phyloP scores from a whole-genome alignment of 371 early-diverging fungal species.

The Chytridium lagenaria region DNA sequence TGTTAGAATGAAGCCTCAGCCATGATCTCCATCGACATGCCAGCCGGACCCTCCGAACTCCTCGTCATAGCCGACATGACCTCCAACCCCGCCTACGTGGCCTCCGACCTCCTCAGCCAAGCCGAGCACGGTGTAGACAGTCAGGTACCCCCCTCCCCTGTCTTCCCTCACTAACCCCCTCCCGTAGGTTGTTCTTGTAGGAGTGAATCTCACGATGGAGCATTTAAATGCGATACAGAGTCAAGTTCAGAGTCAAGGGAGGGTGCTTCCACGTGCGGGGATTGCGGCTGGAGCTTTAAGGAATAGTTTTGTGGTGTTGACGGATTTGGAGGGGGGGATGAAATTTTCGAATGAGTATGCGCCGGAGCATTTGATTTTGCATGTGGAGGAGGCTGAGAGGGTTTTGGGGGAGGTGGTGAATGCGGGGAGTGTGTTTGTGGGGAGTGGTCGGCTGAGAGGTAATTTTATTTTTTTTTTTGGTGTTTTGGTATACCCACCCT shows the following conservation, averaged over 20 bases:
- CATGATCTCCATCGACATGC: conserved; percentile 97
- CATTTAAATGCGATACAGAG: conserved; percentile 76
- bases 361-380: conserved; percentile 96
- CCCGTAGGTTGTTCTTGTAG: conserved; percentile 82
- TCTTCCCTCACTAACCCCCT: not conserved
- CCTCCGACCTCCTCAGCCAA: conserved; percentile 90
- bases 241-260: conserved; percentile 83
- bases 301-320: conserved; percentile 76
- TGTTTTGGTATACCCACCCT: too few species aligned
- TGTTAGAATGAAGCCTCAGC: conserved; percentile 87
- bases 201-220: conserved; percentile 71
- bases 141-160: conserved; percentile 52
- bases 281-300: conserved; percentile 88
- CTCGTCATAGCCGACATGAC: conserved; percentile 89
- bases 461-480: conserved; percentile 32
- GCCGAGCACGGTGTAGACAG: conserved; percentile 97
- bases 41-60: conserved; percentile 97
- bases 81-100: conserved; percentile 88
- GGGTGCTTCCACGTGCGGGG: conserved; percentile 82
- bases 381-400: conserved; percentile 75
- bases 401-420: conserved; percentile 67
- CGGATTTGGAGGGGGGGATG: conserved; percentile 79
- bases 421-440: too few species aligned
- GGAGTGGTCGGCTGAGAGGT: conserved; percentile 92
- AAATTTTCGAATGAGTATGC: conserved; percentile 93